A percentile compares a stretch with the other conserved stretches of the same genome.
These are phyloP conservation scores for Pythium periplocum DNA, from an alignment of 352 stramenopile genomes.

Conservation along the genomic window DNA sequence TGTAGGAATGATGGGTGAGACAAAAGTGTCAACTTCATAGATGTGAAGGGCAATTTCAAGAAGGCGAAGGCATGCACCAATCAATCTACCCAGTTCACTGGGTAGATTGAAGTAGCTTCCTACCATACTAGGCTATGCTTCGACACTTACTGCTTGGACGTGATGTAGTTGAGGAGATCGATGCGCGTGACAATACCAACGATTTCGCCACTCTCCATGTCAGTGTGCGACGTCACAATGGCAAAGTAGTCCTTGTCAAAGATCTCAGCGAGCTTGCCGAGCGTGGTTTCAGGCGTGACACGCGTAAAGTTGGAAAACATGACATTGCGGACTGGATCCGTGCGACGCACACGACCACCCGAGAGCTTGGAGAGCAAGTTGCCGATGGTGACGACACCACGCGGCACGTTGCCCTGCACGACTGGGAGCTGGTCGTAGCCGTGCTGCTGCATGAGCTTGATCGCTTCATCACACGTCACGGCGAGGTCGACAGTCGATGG, in stretches of 20 bases:
- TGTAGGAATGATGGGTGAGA: too few species aligned
- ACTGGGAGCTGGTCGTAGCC: constrained; percentile 81
- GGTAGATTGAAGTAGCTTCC: too few species aligned
- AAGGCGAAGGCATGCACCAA: too few species aligned
- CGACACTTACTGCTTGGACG: constrained; percentile 12
- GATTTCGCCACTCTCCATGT: constrained; percentile 61
- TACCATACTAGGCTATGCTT: too few species aligned
- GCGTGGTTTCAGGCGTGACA: constrained; percentile 80
- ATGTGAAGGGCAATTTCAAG: too few species aligned
- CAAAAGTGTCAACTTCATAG: too few species aligned
- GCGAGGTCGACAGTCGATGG: constrained; percentile 85
- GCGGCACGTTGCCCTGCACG: constrained; percentile 66
- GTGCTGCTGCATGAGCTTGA: constrained; percentile 90
- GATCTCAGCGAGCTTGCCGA: constrained; percentile 88
- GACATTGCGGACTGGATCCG: constrained; percentile 79
- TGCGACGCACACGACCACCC: constrained; percentile 71
- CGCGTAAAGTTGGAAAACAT: constrained; percentile 95
- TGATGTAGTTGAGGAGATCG: constrained; percentile 96
- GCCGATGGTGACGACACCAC: constrained; percentile 94
- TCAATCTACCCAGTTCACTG: too few species aligned
- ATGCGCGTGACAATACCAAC: constrained; percentile 93
- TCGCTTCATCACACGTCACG: constrained; percentile 87
- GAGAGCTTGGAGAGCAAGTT: constrained; percentile 92
- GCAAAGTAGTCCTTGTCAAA: constrained; percentile 96
- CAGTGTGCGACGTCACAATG: constrained; percentile 76